These are phyloP conservation scores for Clitoria ternatea DNA, from an alignment of 306 rosid genomes.

Conservation along the genomic window DNA sequence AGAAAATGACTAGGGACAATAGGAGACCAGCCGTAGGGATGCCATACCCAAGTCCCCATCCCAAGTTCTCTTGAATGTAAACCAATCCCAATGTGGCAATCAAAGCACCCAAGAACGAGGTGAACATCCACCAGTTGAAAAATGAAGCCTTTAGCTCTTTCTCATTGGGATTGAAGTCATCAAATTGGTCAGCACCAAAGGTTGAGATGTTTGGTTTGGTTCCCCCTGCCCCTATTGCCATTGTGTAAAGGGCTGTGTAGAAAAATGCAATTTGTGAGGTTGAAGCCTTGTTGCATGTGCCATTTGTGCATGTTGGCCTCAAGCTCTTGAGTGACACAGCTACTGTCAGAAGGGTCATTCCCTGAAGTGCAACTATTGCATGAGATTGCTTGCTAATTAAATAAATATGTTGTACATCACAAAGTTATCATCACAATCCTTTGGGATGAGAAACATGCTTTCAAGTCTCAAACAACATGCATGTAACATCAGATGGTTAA, in stretches of 20 bases:
- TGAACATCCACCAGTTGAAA: constrained; percentile 99
- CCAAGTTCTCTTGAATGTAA: constrained; percentile 81
- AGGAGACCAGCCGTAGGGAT: constrained; percentile 81
- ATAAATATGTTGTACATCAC: neutral
- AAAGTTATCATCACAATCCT: neutral
- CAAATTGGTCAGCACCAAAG: constrained; percentile 94
- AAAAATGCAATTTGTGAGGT: constrained; percentile 65
- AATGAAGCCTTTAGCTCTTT: constrained; percentile 71
- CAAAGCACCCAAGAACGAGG: constrained; percentile 78
- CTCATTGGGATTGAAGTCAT: constrained; percentile 73
- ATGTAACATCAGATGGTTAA: neutral
- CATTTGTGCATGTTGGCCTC: constrained; percentile 58
- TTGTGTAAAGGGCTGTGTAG: constrained; percentile 72
- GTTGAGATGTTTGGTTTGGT: constrained; percentile 96
- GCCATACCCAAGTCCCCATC: constrained; percentile 88
- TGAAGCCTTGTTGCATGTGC: constrained; percentile 70
- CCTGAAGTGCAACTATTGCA: constrained; percentile 42
- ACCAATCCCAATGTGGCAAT: constrained; percentile 81
- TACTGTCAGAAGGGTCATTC: constrained; percentile 63
- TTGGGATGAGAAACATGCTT: neutral
- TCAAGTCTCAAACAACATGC: neutral
- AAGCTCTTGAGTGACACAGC: constrained; percentile 60
- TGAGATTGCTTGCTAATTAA: neutral
- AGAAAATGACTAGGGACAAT: constrained; percentile 53
- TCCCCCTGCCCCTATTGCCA: constrained; percentile 90